Evolutionary conservation across 2,329 filamentous ascomycete species (phyloP).

Genomic region (Ceratocystis lukuohia): DNA sequence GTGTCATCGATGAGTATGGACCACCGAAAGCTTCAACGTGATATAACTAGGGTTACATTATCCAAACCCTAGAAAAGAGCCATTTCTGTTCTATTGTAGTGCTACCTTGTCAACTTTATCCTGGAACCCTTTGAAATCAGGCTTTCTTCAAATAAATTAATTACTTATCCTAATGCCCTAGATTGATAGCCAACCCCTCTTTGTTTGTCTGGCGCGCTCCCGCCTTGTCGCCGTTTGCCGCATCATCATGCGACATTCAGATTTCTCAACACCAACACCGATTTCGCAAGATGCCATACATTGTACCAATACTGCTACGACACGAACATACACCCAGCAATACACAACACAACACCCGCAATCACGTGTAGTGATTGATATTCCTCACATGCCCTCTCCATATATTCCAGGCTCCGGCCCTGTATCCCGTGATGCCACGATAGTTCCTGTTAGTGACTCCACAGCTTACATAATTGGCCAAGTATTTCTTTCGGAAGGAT

Average conservation of each 20-base stretch:
- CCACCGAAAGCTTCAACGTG: not conserved
- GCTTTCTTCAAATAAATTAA: too few species aligned
- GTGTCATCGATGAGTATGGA: constrained; percentile 14
- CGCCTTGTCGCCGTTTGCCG: not conserved
- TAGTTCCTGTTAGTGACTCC: constrained; percentile 37
- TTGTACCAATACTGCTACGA: not conserved
- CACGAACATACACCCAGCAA: too few species aligned
- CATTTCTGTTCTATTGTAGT: too few species aligned
- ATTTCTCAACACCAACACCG: not conserved
- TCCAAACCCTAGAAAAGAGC: not conserved
- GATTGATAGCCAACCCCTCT: not conserved
- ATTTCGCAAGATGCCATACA: not conserved
- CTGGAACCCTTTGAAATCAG: too few species aligned
- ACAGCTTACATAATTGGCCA: constrained; percentile 45
- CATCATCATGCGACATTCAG: not conserved
- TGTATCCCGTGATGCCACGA: constrained; percentile 33
- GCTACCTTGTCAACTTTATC: too few species aligned
- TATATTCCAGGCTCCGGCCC: constrained; percentile 39
- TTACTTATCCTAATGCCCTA: not conserved
- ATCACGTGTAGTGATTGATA: constrained; percentile 23
- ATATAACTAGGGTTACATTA: not conserved
- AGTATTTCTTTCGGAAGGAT: constrained; percentile 32
- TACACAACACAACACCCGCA: not conserved
- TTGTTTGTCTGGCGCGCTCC: not conserved
- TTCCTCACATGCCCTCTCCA: constrained; percentile 21